A percentile compares a stretch with the other conserved stretches of the same genome.
Conservation (phyloP, 148 eudicot genomes). For the Fallopia convolvulus region DNA sequence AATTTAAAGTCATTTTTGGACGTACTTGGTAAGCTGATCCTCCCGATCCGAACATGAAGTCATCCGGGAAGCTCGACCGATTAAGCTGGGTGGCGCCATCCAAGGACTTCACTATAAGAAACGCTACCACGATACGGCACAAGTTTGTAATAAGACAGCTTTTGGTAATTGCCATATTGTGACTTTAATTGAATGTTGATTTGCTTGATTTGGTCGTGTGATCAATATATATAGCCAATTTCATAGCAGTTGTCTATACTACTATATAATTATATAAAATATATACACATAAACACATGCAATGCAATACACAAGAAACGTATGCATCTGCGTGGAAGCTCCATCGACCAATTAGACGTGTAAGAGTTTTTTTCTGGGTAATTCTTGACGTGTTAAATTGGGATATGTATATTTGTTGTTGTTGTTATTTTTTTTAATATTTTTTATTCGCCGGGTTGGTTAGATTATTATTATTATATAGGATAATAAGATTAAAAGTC, state of each 20-base stretch:
- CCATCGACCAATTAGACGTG: not conserved
- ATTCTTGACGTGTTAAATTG: no score
- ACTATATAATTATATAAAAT: no score
- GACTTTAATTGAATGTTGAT: not conserved
- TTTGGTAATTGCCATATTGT: not conserved
- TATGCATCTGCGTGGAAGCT: not conserved
- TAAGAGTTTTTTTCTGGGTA: not conserved
- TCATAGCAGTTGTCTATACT: not conserved
- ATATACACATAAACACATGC: not conserved
- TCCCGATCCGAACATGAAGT: not conserved
- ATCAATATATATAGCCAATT: no score
- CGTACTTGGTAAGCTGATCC: constrained; percentile 1
- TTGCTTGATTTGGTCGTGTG: not conserved
- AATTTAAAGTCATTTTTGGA: not conserved
- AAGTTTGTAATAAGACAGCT: not conserved
- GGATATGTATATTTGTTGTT: no score
- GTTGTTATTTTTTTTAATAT: no score
- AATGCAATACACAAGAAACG: not conserved
- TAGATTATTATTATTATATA: no score
- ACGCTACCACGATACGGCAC: not conserved
- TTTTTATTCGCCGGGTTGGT: no score
- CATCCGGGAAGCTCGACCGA: not conserved
- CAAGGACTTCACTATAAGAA: not conserved
- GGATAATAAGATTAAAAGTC: no score
- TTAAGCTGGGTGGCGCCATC: not conserved